These are phyloP conservation scores for Plenodomus biglobosus DNA, from an alignment of 2,329 filamentous ascomycete genomes.

Conservation along the genomic window DNA sequence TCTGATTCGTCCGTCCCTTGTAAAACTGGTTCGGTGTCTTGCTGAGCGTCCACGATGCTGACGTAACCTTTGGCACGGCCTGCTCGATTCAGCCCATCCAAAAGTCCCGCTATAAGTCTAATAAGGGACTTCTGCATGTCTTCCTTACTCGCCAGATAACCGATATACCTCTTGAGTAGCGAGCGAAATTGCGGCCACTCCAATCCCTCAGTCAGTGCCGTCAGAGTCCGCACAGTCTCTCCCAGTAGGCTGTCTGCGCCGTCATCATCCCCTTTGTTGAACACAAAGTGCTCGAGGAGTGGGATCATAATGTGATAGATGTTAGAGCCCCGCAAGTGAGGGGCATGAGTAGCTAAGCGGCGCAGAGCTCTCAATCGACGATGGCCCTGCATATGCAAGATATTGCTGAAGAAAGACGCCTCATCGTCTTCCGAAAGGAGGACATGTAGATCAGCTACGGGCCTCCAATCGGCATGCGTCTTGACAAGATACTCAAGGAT, in stretches of 20 bases:
- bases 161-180: constrained; percentile 78
- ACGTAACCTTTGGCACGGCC: constrained; percentile 42
- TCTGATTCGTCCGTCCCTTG: constrained; percentile 16
- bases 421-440: constrained; percentile 75
- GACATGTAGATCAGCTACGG: constrained; percentile 71
- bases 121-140: constrained; percentile 85
- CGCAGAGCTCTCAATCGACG: constrained; percentile 82
- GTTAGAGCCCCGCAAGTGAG: constrained; percentile 72
- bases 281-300: constrained; percentile 90
- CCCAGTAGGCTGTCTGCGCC: constrained; percentile 78
- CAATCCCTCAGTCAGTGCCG: constrained; percentile 70
- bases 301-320: constrained; percentile 86
- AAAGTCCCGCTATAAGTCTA: constrained; percentile 75
- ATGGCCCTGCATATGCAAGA: constrained; percentile 85
- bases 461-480: constrained; percentile 67
- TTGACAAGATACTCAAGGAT: constrained; percentile 78
- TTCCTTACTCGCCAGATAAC: constrained; percentile 77
- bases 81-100: constrained; percentile 70
- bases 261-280: constrained; percentile 78
- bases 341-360: constrained; percentile 70
- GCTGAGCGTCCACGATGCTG: constrained; percentile 18
- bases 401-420: constrained; percentile 87
- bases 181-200: constrained; percentile 91
- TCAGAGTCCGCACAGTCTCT: constrained; percentile 80
- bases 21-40: constrained; percentile 48